These are phyloP conservation scores for Trichomonascus vanleenenianus DNA, from an alignment of 805 yeast species.

Conservation along the genomic window DNA sequence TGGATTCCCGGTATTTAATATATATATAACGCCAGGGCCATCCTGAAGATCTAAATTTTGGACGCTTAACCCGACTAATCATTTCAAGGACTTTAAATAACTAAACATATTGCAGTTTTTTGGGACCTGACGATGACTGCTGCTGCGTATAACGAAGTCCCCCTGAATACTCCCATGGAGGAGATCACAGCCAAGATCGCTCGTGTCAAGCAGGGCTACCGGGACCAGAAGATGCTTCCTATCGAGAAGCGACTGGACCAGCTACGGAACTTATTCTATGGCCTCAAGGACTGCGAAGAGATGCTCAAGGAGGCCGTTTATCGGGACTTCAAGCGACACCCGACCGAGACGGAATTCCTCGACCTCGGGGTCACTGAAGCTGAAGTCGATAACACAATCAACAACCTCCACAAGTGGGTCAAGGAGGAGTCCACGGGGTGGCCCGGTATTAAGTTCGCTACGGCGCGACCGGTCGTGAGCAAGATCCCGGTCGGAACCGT, in stretches of 20 bases:
- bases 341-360: slow-evolving; percentile 49
- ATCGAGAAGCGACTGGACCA: slow-evolving; percentile 51
- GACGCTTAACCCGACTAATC: too few species aligned
- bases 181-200: slow-evolving; percentile 44
- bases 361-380: slow-evolving; percentile 47
- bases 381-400: slow-evolving; percentile 55
- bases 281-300: slow-evolving; percentile 50
- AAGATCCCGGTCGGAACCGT: slow-evolving; percentile 50
- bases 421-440: slow-evolving; percentile 35
- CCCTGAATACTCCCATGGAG: slow-evolving; percentile 34
- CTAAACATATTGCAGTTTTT: too few species aligned
- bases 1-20: too few species aligned
- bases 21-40: too few species aligned
- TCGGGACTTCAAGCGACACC: slow-evolving; percentile 60
- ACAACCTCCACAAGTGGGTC: slow-evolving; percentile 53
- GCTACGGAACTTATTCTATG: slow-evolving; percentile 59
- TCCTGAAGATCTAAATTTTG: too few species aligned
- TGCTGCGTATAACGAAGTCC: slow-evolving; percentile 12
- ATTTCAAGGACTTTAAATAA: too few species aligned
- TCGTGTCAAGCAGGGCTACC: slow-evolving; percentile 36
- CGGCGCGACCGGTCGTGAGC: slow-evolving; percentile 22
- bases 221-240: slow-evolving; percentile 41
- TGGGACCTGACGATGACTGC: slow-evolving; percentile 4
- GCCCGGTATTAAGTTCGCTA: slow-evolving; percentile 15
- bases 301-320: slow-evolving; percentile 48